Conservation (phyloP, 441 rosid genomes). For the Brassica hybrid region DNA sequence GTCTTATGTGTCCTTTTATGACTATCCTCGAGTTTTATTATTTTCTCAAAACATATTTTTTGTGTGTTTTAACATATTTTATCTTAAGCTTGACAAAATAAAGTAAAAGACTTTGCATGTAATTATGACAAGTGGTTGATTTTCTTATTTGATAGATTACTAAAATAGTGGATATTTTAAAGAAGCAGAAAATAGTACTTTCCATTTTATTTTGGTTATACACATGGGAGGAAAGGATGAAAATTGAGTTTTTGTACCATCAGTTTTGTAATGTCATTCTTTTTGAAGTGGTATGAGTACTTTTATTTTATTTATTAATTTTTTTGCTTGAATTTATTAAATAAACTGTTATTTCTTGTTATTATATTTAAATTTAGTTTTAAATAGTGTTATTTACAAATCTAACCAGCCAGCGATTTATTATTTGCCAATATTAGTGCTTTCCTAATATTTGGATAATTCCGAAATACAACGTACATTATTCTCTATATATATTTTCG, state of each 20-base stretch:
- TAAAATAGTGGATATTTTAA: conserved; percentile 3
- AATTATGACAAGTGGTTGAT: conserved; percentile 12
- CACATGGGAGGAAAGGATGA: not conserved
- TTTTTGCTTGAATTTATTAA: not conserved
- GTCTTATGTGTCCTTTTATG: not conserved
- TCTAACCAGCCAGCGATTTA: not conserved
- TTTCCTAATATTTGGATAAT: conserved; percentile 4
- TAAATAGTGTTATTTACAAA: not conserved
- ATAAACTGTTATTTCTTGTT: not conserved
- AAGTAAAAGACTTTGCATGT: not conserved
- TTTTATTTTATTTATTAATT: not conserved
- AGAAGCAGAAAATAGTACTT: not conserved
- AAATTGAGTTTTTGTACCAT: not conserved
- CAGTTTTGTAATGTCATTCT: not conserved
- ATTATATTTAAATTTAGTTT: not conserved
- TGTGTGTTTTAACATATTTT: not conserved
- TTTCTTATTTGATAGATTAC: conserved; percentile 28
- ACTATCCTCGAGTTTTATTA: conserved; percentile 12
- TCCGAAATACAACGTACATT: conserved; percentile 2
- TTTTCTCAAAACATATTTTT: not conserved
- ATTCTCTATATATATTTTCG: not conserved
- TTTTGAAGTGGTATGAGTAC: not conserved
- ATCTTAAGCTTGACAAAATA: not conserved
- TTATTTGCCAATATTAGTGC: not conserved
- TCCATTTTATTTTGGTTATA: not conserved